These are phyloP conservation scores for Brasilioporus rufonigricans DNA, from an alignment of 768 basidiomycete genomes.

Conservation along the genomic window DNA sequence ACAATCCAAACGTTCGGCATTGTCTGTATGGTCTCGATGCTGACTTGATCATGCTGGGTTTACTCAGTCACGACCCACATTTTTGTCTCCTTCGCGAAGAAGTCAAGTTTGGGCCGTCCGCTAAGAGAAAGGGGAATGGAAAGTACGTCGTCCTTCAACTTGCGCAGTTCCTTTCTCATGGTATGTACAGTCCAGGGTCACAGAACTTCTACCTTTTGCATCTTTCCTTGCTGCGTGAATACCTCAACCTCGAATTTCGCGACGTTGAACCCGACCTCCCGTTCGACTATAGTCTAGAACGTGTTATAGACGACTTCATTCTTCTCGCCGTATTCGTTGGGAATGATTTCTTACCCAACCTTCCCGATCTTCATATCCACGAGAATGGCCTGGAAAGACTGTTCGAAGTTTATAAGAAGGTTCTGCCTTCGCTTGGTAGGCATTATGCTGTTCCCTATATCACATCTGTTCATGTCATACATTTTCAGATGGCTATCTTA, in stretches of 20 bases:
- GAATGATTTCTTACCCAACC: slow-evolving; percentile 95
- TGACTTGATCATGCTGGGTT: slow-evolving; percentile 96
- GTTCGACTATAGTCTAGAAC: slow-evolving; percentile 88
- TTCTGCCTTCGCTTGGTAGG: slow-evolving; percentile 73
- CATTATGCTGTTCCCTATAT: neutral
- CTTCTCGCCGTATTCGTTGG: slow-evolving; percentile 95
- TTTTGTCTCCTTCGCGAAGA: slow-evolving; percentile 97
- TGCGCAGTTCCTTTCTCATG: slow-evolving; percentile 5
- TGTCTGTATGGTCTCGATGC: slow-evolving; percentile 98
- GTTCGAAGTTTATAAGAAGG: slow-evolving; percentile 94
- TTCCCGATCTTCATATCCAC: slow-evolving; percentile 96
- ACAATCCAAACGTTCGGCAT: slow-evolving; percentile 95
- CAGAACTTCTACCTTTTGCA: slow-evolving; percentile 95
- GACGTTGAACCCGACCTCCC: slow-evolving; percentile 62
- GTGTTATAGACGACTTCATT: slow-evolving; percentile 97
- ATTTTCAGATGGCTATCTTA: slow-evolving; percentile 83
- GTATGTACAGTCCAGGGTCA: slow-evolving; percentile 52
- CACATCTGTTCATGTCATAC: neutral
- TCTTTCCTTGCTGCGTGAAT: slow-evolving; percentile 92
- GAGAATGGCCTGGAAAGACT: slow-evolving; percentile 92
- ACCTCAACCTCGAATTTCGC: slow-evolving; percentile 93
- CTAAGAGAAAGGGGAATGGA: slow-evolving; percentile 64
- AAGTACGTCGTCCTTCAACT: slow-evolving; percentile 37
- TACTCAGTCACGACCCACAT: slow-evolving; percentile 97
- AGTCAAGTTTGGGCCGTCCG: slow-evolving; percentile 90